phyloP scores from a whole-genome alignment of 129 eudicot species.

The Lactuca saligna region DNA sequence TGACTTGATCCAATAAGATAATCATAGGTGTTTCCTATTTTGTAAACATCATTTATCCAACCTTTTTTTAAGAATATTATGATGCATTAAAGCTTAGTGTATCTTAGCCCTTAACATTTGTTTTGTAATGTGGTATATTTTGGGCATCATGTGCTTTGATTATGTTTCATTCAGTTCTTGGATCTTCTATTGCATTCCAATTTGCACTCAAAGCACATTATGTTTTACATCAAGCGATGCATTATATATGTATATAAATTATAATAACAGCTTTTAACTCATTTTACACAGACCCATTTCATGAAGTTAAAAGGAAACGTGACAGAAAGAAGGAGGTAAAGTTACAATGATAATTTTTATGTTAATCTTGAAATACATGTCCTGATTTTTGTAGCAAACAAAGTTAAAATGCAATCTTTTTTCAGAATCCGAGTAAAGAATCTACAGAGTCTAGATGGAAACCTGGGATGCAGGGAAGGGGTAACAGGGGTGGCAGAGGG shows the following conservation, averaged over 20 bases:
- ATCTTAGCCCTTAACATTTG: too few relatives aligned
- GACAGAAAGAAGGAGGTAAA: constrained; percentile 75
- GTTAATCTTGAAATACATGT: neutral
- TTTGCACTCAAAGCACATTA: neutral
- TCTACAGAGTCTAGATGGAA: constrained; percentile 59
- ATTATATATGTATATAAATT: constrained; percentile 6
- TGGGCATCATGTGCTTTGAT: too few relatives aligned
- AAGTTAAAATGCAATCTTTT: constrained; percentile 8
- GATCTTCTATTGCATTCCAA: too few relatives aligned
- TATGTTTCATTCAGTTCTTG: too few relatives aligned
- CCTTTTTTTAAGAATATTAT: too few relatives aligned
- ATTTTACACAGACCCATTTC: constrained; percentile 68
- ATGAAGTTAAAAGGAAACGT: constrained; percentile 85
- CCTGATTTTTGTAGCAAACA: neutral
- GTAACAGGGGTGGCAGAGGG: constrained; percentile 55
- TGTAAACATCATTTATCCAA: too few relatives aligned
- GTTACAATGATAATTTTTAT: constrained; percentile 1
- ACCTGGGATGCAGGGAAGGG: constrained; percentile 59
- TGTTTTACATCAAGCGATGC: neutral
- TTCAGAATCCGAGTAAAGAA: constrained; percentile 61
- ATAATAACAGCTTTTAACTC: constrained; percentile 22
- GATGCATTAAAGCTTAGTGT: too few relatives aligned
- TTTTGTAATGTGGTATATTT: too few relatives aligned
- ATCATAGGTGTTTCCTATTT: too few relatives aligned
- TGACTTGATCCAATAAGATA: neutral